Base-by-base conservation (phyloP, 345 rosid genomes). In the Hibiscus tridactylites region DNA sequence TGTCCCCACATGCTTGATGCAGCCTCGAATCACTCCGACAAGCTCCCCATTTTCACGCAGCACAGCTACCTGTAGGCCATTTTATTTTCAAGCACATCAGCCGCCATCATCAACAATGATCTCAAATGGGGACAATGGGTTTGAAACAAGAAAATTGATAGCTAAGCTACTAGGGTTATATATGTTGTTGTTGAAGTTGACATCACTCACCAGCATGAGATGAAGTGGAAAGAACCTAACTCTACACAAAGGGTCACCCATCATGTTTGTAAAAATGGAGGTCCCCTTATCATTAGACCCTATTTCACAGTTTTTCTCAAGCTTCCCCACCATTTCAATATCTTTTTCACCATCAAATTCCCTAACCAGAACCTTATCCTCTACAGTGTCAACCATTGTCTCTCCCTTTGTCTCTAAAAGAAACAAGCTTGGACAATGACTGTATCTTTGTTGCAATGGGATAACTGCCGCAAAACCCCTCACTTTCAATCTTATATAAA, bases 21-120 rank as follows among this genome's bases (percentile, higher is more conserved):
- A 87, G 53, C 91, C 88, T 78, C 82, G 74, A 17, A 87, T 83
- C 21, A 85, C 84, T 53, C 91, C 91, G 57, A 85, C 88, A 74
- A 85, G 79, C 75, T 83, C 87, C 82, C 87, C 81, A 71, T 68
- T 83, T 71, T 73, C 82, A 0, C 60, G 76, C 84, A 80, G 76
- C 83, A 82, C 87, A 8, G 91, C 91, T 4, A 87, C 86, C 91
- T 87, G 86, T 59, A 46, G 75, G 73, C 74, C 81, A 78, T 67
- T 63, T 56, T 33, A 21, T 65, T 67, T 65, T 67, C 70, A 71
- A 62, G 67, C 76, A 71, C 66, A 70, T 65, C 26, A 31, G 39
- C 31, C 21, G 53, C 13, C 69, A 65, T 54, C 52, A 37, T 54
- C 70, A 65, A 69, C 19, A 69, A 50, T 31, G 46, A 53, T 74